Percentiles rank a stretch among this genome's conserved stretches.
Conservation (phyloP, 2,329 filamentous ascomycete species). For the Cryphonectria parasitica region DNA sequence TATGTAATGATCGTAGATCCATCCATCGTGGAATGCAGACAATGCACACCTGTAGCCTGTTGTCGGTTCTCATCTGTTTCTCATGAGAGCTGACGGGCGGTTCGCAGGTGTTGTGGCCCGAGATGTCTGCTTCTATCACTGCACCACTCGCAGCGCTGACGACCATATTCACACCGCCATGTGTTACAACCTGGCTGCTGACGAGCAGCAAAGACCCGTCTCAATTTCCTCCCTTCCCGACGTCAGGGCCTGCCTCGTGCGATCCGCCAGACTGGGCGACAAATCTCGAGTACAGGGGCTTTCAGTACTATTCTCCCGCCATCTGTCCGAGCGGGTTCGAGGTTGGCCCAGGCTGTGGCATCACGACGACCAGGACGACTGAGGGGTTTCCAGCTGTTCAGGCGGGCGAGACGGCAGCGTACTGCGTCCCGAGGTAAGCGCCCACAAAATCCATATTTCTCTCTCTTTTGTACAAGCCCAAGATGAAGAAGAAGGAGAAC, state of each 20-base stretch:
- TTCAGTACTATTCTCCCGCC: constrained; percentile 46
- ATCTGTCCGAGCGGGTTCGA: constrained; percentile 45
- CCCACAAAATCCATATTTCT: not conserved
- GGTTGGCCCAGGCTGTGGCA: constrained; percentile 38
- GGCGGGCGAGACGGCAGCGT: constrained; percentile 39
- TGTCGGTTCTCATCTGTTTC: not conserved
- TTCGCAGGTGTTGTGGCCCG: not conserved
- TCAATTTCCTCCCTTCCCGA: constrained; percentile 43
- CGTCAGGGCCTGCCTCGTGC: constrained; percentile 38
- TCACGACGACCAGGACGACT: constrained; percentile 34
- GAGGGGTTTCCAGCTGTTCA: constrained; percentile 39
- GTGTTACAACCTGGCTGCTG: constrained; percentile 45
- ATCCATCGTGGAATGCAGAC: too few species aligned
- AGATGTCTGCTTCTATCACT: constrained; percentile 29
- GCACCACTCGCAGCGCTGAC: constrained; percentile 44
- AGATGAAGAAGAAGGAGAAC: too few species aligned
- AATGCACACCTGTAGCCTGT: not conserved
- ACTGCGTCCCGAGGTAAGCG: constrained; percentile 36
- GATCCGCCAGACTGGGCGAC: constrained; percentile 42
- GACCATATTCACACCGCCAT: constrained; percentile 46
- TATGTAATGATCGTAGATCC: not conserved
- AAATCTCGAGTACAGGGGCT: constrained; percentile 42
- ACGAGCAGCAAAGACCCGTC: constrained; percentile 44
- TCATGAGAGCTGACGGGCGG: constrained; percentile 5
- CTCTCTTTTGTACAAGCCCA: not conserved